Conservation (phyloP, 495 filamentous ascomycete species). For the Diplogelasinospora grovesii region DNA sequence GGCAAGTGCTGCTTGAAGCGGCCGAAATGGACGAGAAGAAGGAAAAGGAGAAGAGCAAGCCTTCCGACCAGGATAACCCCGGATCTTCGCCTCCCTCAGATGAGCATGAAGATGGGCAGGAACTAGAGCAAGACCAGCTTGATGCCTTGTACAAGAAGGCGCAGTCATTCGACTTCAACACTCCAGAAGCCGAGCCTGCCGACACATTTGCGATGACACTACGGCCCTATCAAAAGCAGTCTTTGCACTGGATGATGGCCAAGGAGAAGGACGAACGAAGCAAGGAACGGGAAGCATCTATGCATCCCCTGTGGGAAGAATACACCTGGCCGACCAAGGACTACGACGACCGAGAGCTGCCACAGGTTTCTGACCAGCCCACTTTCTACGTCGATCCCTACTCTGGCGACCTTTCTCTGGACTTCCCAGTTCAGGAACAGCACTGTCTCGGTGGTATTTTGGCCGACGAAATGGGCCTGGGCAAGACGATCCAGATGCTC, state of each 20-base stretch:
- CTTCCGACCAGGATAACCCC: conserved; percentile 36
- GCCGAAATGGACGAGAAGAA: conserved; percentile 79
- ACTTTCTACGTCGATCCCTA: conserved; percentile 95
- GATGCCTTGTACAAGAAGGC: conserved; percentile 93
- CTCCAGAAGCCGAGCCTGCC: conserved; percentile 75
- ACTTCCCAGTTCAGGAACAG: conserved; percentile 90
- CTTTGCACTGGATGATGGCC: conserved; percentile 88
- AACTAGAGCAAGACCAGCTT: conserved; percentile 92
- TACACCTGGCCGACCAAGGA: conserved; percentile 86
- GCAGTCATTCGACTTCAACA: conserved; percentile 92
- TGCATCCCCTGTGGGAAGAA: conserved; percentile 98
- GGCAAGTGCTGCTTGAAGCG: conserved; percentile 74
- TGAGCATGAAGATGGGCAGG: conserved; percentile 74
- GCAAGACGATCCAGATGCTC: conserved; percentile 97
- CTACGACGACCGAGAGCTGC: conserved; percentile 70
- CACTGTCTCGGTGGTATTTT: conserved; percentile 90
- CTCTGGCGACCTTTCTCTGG: conserved; percentile 85
- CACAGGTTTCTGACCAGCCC: conserved; percentile 53
- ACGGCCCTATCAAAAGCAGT: conserved; percentile 91
- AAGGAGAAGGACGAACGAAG: conserved; percentile 79
- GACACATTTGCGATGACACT: conserved; percentile 74
- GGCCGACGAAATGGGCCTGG: conserved; percentile 86
- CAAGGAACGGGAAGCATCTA: conserved; percentile 58
- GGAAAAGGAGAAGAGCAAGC: conserved; percentile 45
- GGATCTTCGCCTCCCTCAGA: conserved; percentile 45